Evolutionary conservation across 352 stramenopile genomes (phyloP).

Genomic region (Aphanomyces cochlioides): DNA sequence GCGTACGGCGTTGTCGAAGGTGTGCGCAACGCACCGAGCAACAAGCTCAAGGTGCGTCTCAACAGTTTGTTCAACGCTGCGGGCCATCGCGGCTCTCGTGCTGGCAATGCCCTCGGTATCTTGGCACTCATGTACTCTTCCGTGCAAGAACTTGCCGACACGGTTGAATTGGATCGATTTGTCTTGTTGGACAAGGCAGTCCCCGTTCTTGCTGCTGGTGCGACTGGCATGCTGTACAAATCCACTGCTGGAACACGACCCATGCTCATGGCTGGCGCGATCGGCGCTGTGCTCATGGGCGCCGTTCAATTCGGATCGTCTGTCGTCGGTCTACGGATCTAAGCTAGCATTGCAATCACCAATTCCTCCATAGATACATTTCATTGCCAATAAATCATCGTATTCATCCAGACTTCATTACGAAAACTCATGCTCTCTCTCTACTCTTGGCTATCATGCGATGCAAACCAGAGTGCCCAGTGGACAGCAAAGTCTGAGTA

Average conservation of each 20-base stretch:
- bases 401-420: no score
- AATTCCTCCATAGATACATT: no score
- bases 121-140: conserved; percentile 85
- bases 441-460: conserved; percentile 34
- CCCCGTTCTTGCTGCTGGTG: conserved; percentile 74
- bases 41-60: conserved; percentile 87
- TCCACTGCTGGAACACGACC: conserved; percentile 77
- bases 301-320: conserved; percentile 68
- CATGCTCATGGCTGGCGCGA: conserved; percentile 75
- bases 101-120: conserved; percentile 77
- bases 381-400: no score
- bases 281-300: conserved; percentile 77
- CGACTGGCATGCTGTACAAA: conserved; percentile 84
- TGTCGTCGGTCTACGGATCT: not conserved
- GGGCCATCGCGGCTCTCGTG: conserved; percentile 73
- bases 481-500: conserved; percentile 71
- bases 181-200: conserved; percentile 81
- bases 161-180: conserved; percentile 74
- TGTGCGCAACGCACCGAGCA: conserved; percentile 65
- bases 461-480: conserved; percentile 66
- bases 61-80: conserved; percentile 86
- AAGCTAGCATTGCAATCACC: no score
- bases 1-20: conserved; percentile 61
- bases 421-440: not conserved
- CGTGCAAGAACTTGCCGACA: conserved; percentile 77